A percentile compares a stretch with the other conserved stretches of the same genome.
These are phyloP conservation scores for Aspergillus sp. DNA, from an alignment of 2,329 filamentous ascomycete genomes.

Conservation along the genomic window DNA sequence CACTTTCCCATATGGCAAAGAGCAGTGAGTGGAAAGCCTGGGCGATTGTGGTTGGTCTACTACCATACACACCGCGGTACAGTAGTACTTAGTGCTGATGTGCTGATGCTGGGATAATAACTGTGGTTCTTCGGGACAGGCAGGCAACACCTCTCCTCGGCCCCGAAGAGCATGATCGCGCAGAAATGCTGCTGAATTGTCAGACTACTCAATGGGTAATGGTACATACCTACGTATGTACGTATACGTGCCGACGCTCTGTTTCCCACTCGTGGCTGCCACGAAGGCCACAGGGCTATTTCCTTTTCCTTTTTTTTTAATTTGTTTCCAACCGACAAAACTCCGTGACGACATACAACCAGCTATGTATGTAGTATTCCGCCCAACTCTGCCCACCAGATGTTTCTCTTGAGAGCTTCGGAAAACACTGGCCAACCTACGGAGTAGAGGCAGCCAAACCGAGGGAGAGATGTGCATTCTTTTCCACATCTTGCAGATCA, in stretches of 20 bases:
- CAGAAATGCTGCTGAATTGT: neutral
- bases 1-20: neutral
- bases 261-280: neutral
- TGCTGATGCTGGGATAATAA: neutral
- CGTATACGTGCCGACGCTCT: neutral
- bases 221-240: neutral
- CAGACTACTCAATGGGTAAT: neutral
- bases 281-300: neutral
- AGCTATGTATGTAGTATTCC: neutral
- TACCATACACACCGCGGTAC: neutral
- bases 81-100: neutral
- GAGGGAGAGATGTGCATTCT: neutral
- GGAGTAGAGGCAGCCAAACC: neutral
- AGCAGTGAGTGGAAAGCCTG: neutral
- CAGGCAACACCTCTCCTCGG: neutral
- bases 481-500: neutral
- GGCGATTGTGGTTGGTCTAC: neutral
- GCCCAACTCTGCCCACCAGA: neutral
- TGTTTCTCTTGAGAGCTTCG: neutral
- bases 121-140: slow-evolving; percentile 1
- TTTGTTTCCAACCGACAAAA: neutral
- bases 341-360: neutral
- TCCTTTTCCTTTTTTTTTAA: neutral
- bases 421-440: neutral
- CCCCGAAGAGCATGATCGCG: neutral